Percentiles rank a stretch among this genome's conserved stretches.
Conservation (phyloP, 164 flowering plant species). For the Euptelea pleiosperma region DNA sequence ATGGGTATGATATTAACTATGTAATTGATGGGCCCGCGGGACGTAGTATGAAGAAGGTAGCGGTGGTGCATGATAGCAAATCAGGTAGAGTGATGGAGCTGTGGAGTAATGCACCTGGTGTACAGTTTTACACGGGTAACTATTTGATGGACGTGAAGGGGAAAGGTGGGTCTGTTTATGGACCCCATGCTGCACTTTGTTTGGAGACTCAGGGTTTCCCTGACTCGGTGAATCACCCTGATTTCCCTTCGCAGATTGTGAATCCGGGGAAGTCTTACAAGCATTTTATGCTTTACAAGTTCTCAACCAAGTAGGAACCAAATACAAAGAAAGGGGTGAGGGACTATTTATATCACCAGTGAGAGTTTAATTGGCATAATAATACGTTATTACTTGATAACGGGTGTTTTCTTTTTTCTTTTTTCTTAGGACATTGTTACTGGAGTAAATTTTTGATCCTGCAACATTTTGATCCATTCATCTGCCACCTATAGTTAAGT, state of each 20-base stretch:
- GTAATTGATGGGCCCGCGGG: constrained; percentile 34
- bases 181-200: constrained; percentile 41
- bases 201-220: constrained; percentile 90
- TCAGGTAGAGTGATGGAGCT: constrained; percentile 60
- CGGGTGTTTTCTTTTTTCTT: too few relatives aligned
- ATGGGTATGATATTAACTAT: constrained; percentile 72
- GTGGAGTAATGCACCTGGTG: constrained; percentile 50
- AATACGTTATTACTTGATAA: too few relatives aligned
- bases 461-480: too few relatives aligned
- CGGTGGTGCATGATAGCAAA: constrained; percentile 40
- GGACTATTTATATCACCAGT: too few relatives aligned
- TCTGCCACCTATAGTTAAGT: too few relatives aligned
- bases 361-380: too few relatives aligned
- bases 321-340: too few relatives aligned
- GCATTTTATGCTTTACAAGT: constrained; percentile 55
- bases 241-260: constrained; percentile 75
- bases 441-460: too few relatives aligned
- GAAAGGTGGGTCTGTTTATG: constrained; percentile 56
- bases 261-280: constrained; percentile 47
- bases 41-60: constrained; percentile 34
- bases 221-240: constrained; percentile 75
- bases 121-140: constrained; percentile 67
- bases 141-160: constrained; percentile 44
- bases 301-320: constrained; percentile 20
- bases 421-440: too few relatives aligned